Conservation (phyloP, 1,284 basidiomycete species). For the Apiotrichum siamense region DNA sequence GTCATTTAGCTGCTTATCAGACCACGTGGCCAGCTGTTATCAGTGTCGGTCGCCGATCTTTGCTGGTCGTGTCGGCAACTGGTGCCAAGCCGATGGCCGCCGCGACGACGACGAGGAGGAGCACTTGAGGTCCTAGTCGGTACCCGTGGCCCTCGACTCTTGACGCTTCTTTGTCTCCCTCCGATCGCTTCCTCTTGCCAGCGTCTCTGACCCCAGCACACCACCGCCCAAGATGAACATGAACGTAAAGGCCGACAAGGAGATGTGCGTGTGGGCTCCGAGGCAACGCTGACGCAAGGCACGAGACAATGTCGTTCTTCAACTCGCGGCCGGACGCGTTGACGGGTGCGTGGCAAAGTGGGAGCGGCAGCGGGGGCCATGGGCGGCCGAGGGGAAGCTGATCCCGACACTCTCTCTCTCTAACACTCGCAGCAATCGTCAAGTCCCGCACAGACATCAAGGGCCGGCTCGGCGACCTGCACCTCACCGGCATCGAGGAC, state of each 20-base stretch:
- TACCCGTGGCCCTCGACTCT: no score
- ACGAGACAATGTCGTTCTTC: constrained; percentile 10
- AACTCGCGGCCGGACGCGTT: constrained; percentile 32
- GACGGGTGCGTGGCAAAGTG: constrained; percentile 30
- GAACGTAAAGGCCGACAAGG: constrained; percentile 3
- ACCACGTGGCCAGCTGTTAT: no score
- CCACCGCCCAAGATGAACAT: neutral
- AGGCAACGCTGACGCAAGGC: constrained; percentile 4
- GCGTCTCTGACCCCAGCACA: neutral
- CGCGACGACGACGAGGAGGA: no score
- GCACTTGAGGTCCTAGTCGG: no score
- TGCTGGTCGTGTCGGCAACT: no score
- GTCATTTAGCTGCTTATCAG: no score
- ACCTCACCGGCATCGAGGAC: constrained; percentile 23
- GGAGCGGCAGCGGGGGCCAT: no score
- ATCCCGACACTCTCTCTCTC: neutral
- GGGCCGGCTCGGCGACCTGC: constrained; percentile 30
- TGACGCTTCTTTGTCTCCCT: no score
- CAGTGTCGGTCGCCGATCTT: no score
- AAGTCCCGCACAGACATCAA: constrained; percentile 21
- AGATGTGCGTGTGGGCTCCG: neutral
- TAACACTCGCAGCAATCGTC: constrained; percentile 23
- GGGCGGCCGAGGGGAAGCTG: no score
- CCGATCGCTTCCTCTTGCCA: neutral
- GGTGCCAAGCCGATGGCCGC: no score